Evolutionary conservation across 2,329 filamentous ascomycete genomes (phyloP), one percentile per base, ranked within the genome.

Genomic region (Alternaria angustiovoidea): DNA sequence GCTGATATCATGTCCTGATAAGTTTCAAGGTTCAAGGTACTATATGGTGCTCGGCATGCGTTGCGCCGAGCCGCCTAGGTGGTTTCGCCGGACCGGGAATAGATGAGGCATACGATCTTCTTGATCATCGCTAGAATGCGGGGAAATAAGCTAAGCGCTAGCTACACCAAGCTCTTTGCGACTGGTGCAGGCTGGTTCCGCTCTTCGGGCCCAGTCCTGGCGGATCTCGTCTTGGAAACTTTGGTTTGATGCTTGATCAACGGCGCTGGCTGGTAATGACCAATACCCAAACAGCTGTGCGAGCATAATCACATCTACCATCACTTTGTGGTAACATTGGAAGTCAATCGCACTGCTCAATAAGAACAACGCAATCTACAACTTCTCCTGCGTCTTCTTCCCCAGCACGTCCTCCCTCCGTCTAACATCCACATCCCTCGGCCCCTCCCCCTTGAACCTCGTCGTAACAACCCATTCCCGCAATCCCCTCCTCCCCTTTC

Each of bases 391-490:
- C 39, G 46, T 55, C 14, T 41, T 32, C 22, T 34, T 59, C 24
- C 82, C 86, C 62, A 81, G 76, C 6, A 79, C 79, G 34, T 82
- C 85, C 34, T 79, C 72, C 56, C 73, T 72, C 67, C 69, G 68
- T 63, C 79, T 71, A 8, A 89, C 83, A 59, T 85, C 83, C 38
- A 89, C 79, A 63, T 87, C 80, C 63, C 85, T 79, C 22, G 86
- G 85, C 18, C 85, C 85, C 59, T 86, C 85, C 56, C 85, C 84
- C 64, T 76, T 81, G 58, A 88, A 88, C 49, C 81, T 82, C 7
- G 87, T 84, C 20, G 87, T 77, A 26, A 89, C 82, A 49, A 88
- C 85, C 68, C 84, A 82, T 52, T 88, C 85, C 26, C 66, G 75
- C 24, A 86, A 79, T 0, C 87, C 87, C 61, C 68, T 80, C 65